phyloP scores from a whole-genome alignment of 192 early-diverging fungal genomes.

The Coemansia aciculifera region DNA sequence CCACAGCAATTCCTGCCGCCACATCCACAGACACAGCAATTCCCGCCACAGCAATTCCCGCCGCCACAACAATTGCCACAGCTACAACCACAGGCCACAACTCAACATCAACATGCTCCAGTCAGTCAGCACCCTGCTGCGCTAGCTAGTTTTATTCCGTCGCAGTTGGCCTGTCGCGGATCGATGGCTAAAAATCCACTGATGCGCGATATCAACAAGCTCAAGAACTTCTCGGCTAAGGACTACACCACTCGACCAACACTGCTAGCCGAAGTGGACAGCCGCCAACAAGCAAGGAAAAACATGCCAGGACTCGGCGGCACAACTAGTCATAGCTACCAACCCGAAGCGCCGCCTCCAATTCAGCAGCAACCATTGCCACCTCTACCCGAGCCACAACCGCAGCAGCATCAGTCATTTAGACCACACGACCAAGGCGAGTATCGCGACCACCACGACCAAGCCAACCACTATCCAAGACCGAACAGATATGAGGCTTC shows the following conservation, averaged over 20 bases:
- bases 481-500: slow-evolving; percentile 8
- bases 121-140: slow-evolving; percentile 21
- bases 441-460: slow-evolving; percentile 14
- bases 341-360: slow-evolving; percentile 20
- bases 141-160: slow-evolving; percentile 43
- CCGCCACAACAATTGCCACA: slow-evolving; percentile 2
- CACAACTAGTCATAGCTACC: slow-evolving; percentile 45
- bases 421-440: slow-evolving; percentile 11
- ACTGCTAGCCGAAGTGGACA: slow-evolving; percentile 46
- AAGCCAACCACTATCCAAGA: slow-evolving; percentile 11
- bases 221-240: slow-evolving; percentile 45
- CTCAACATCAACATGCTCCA: neutral
- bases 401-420: slow-evolving; percentile 11
- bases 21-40: neutral
- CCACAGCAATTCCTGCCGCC: neutral
- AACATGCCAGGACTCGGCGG: slow-evolving; percentile 52
- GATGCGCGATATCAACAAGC: slow-evolving; percentile 53
- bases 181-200: slow-evolving; percentile 44
- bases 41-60: neutral
- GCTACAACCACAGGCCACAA: neutral
- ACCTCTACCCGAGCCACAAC: slow-evolving; percentile 2
- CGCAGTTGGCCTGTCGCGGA: slow-evolving; percentile 12
- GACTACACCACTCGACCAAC: slow-evolving; percentile 48
- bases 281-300: slow-evolving; percentile 42
- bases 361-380: slow-evolving; percentile 9